These are phyloP conservation scores for Torulaspora delbrueckii DNA, from an alignment of 805 yeast species.

Conservation along the genomic window DNA sequence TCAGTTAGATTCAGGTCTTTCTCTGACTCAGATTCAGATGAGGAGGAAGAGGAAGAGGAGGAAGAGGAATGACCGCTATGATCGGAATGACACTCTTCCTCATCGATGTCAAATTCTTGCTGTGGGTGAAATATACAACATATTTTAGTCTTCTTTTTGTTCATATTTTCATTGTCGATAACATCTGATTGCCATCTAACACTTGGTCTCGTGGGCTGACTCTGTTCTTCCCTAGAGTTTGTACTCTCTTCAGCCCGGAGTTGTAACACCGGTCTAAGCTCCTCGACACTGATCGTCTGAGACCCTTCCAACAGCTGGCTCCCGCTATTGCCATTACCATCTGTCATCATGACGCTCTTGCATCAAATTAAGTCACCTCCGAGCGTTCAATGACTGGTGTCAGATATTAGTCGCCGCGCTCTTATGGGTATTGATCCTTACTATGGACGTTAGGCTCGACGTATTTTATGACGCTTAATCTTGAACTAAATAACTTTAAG, in stretches of 20 bases:
- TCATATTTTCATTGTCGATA: slow-evolving; percentile 84
- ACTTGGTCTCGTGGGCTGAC: slow-evolving; percentile 36
- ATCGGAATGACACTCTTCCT: slow-evolving; percentile 25
- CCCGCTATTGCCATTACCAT: slow-evolving; percentile 1
- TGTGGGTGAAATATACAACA: slow-evolving; percentile 86
- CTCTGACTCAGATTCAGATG: slow-evolving; percentile 42
- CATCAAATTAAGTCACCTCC: neutral
- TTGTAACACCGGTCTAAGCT: slow-evolving; percentile 24
- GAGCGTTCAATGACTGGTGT: neutral
- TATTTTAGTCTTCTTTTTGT: slow-evolving; percentile 85
- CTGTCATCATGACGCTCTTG: neutral
- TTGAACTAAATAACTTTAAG: neutral
- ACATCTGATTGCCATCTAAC: slow-evolving; percentile 86
- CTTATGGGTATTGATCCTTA: neutral
- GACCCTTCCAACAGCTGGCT: slow-evolving; percentile 16
- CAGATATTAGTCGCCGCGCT: too few species aligned
- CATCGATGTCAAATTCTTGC: slow-evolving; percentile 53
- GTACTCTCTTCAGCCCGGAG: slow-evolving; percentile 21
- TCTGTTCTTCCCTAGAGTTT: slow-evolving; percentile 4
- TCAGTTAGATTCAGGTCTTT: slow-evolving; percentile 32
- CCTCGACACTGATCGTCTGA: slow-evolving; percentile 22
- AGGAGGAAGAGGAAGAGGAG: slow-evolving; percentile 30
- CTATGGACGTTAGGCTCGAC: neutral
- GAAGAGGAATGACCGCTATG: slow-evolving; percentile 20
- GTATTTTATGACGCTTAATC: neutral